Evolutionary conservation across 805 yeast genomes (phyloP).

Genomic region (Wickerhamiella brachini): DNA sequence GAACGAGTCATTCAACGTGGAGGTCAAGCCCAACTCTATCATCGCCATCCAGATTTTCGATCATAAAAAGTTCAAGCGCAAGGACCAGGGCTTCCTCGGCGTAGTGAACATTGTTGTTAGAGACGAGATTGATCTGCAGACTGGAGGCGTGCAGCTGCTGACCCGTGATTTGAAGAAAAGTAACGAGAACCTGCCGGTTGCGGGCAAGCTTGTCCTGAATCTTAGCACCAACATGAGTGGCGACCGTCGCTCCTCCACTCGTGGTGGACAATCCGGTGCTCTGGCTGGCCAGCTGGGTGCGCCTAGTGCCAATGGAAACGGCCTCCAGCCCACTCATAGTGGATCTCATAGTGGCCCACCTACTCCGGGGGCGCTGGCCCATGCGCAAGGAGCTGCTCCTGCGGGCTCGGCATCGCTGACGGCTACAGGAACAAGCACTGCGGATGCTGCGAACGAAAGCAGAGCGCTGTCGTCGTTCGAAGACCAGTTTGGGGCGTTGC

Average conservation of each 20-base stretch:
- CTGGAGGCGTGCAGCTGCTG: slow-evolving; percentile 47
- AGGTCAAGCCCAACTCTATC: slow-evolving; percentile 37
- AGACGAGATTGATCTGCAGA: slow-evolving; percentile 56
- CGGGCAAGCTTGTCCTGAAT: slow-evolving; percentile 70
- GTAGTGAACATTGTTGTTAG: slow-evolving; percentile 85
- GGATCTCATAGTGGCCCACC: slow-evolving; percentile 11
- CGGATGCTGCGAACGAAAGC: background rate
- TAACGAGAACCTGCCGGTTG: slow-evolving; percentile 83
- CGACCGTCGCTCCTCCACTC: slow-evolving; percentile 7
- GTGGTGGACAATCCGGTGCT: background rate
- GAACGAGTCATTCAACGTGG: slow-evolving; percentile 83
- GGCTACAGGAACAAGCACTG: background rate
- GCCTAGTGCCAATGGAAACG: slow-evolving; percentile 12
- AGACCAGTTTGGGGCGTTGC: slow-evolving; percentile 91
- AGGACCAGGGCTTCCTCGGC: slow-evolving; percentile 96
- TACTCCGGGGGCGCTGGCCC: slow-evolving; percentile 6
- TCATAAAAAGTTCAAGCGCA: slow-evolving; percentile 92
- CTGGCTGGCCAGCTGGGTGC: slow-evolving; percentile 5
- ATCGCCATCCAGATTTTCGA: slow-evolving; percentile 90
- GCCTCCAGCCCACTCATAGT: slow-evolving; percentile 13
- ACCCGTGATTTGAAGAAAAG: slow-evolving; percentile 78
- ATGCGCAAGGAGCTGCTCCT: background rate
- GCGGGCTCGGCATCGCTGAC: background rate
- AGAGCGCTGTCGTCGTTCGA: slow-evolving; percentile 50
- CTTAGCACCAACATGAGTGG: slow-evolving; percentile 23